Evolutionary conservation across 345 rosid genomes (phyloP).

Genomic region (Aquilaria malaccensis): DNA sequence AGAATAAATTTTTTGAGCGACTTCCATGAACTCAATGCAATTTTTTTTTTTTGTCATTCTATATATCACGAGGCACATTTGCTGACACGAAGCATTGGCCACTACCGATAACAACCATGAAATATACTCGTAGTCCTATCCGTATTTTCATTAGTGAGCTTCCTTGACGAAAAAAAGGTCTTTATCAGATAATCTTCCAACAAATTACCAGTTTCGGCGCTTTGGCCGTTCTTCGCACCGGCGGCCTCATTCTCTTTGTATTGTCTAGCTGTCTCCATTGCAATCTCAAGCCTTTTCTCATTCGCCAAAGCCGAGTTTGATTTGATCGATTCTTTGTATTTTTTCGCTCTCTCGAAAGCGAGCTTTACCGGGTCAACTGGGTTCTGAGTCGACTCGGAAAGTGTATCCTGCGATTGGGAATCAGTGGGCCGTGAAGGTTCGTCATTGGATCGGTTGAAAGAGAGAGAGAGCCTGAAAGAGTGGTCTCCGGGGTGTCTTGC

Average conservation of each 20-base stretch:
- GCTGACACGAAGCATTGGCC: too few species aligned
- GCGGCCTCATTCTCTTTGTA: constrained; percentile 29
- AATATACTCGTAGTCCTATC: too few species aligned
- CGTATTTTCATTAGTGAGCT: background rate
- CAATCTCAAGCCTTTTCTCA: constrained; percentile 25
- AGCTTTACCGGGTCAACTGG: constrained; percentile 52
- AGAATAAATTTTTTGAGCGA: too few species aligned
- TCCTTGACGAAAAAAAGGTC: background rate
- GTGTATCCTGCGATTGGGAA: constrained; percentile 11
- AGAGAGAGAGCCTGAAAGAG: constrained; percentile 25
- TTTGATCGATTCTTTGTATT: constrained; percentile 30
- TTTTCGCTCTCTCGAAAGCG: constrained; percentile 64
- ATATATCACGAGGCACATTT: too few species aligned
- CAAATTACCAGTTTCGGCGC: constrained; percentile 23
- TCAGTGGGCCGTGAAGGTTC: constrained; percentile 20
- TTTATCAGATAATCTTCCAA: background rate
- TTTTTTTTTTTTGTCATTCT: too few species aligned
- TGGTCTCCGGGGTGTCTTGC: constrained; percentile 10
- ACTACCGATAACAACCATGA: too few species aligned
- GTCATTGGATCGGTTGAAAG: constrained; percentile 21
- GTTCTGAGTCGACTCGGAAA: constrained; percentile 20
- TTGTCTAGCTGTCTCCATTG: constrained; percentile 35
- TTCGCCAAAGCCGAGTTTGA: constrained; percentile 8
- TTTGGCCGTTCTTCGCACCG: constrained; percentile 11
- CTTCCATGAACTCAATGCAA: too few species aligned